These are phyloP conservation scores for Hypoxylon lienhwacheense DNA, from an alignment of 495 filamentous ascomycete species.

Conservation along the genomic window DNA sequence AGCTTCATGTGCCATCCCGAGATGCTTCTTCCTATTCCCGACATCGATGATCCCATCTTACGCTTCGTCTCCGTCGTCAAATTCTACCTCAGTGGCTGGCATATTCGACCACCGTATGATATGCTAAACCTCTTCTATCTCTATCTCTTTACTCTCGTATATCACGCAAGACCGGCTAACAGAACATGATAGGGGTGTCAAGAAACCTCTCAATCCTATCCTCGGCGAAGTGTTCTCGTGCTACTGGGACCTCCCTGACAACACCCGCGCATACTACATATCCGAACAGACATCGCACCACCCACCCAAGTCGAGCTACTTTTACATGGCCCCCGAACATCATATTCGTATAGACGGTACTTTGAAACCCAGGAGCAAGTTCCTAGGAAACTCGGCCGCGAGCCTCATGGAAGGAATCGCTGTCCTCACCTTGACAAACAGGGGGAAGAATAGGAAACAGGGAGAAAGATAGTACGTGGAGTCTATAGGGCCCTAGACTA, in stretches of 20 bases:
- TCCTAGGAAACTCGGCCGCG: constrained; percentile 94
- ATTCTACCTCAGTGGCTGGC: constrained; percentile 98
- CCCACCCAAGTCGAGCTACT: constrained; percentile 97
- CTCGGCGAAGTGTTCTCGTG: constrained; percentile 94
- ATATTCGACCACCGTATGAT: constrained; percentile 93
- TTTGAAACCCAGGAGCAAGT: constrained; percentile 93
- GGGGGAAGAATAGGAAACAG: constrained; percentile 62
- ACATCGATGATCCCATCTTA: constrained; percentile 85
- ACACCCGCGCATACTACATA: constrained; percentile 89
- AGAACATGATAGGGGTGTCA: constrained; percentile 73
- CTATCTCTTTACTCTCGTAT: not conserved
- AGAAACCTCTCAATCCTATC: constrained; percentile 97
- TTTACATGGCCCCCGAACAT: constrained; percentile 96
- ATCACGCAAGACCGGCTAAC: constrained; percentile 22
- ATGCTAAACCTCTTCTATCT: not conserved
- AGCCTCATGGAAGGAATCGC: constrained; percentile 98
- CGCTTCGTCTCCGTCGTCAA: constrained; percentile 94
- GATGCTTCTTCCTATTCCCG: constrained; percentile 82
- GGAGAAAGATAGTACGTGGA: constrained; percentile 83
- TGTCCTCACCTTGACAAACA: constrained; percentile 79
- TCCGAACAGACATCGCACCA: constrained; percentile 98
- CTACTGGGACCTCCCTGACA: constrained; percentile 91
- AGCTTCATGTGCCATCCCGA: constrained; percentile 99
- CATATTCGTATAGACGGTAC: constrained; percentile 94
- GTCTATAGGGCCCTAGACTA: not conserved